Evolutionary conservation across 257 asterid species (phyloP).

Genomic region (Solanum piurae): DNA sequence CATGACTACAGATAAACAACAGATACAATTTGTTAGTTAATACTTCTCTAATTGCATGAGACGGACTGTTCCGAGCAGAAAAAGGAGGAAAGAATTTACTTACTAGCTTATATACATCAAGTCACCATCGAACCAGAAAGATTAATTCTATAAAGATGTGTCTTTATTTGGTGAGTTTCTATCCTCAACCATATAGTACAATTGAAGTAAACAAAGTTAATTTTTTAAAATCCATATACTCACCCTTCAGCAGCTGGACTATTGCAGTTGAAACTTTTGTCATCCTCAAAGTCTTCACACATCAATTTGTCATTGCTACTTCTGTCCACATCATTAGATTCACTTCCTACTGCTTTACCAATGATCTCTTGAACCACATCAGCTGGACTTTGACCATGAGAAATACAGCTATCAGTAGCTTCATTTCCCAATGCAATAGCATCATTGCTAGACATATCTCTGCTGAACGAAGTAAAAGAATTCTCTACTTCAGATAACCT

Average conservation of each 20-base stretch:
- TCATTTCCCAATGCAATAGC: constrained; percentile 20
- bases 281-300: background rate
- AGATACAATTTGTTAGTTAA: background rate
- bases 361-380: constrained; percentile 12
- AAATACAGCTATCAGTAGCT: constrained; percentile 14
- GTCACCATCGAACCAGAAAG: background rate
- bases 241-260: background rate
- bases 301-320: background rate
- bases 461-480: constrained; percentile 13
- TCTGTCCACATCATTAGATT: constrained; percentile 10
- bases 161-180: background rate
- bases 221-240: background rate
- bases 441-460: constrained; percentile 11
- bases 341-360: constrained; percentile 19
- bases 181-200: background rate
- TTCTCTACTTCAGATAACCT: constrained; percentile 19
- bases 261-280: background rate
- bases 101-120: background rate
- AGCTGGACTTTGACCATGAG: constrained; percentile 11
- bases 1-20: background rate
- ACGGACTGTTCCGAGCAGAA: background rate
- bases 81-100: background rate
- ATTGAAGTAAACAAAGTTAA: background rate
- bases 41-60: background rate
- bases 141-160: background rate